A percentile compares a stretch with the other conserved stretches of the same genome.
Conservation (phyloP, 306 rosid species). For the Pyrus pyrifolia region DNA sequence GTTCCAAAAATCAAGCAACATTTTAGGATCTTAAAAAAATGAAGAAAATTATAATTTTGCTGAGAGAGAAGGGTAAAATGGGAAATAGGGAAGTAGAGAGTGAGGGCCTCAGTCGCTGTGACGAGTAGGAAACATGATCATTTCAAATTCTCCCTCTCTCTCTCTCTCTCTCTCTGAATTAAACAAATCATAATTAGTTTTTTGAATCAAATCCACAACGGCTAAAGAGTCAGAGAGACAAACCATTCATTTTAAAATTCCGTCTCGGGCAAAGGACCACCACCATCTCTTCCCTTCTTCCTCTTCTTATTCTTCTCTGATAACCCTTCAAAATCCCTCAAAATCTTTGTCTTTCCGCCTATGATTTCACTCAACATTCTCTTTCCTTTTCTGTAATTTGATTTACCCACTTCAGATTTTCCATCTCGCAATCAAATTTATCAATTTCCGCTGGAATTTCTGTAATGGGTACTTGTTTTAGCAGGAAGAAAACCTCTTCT, state of each 20-base stretch:
- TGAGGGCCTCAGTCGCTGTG: background rate
- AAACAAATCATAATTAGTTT: background rate
- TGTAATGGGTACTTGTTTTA: slow-evolving; percentile 78
- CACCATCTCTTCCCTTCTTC: background rate
- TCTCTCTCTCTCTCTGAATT: background rate
- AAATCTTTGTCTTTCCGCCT: background rate
- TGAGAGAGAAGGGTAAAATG: background rate
- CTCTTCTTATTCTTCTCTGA: background rate
- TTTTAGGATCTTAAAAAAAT: no score
- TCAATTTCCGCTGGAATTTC: background rate
- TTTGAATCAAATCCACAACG: slow-evolving; percentile 3
- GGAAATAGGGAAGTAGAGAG: background rate
- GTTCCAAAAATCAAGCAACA: no score
- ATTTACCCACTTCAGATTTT: background rate
- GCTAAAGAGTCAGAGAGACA: background rate
- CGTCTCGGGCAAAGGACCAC: slow-evolving; percentile 21
- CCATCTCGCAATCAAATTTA: background rate
- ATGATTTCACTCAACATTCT: background rate
- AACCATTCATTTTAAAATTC: slow-evolving; percentile 21
- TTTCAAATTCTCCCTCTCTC: slow-evolving; percentile 40
- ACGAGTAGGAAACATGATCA: background rate
- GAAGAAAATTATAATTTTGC: background rate
- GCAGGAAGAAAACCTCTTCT: slow-evolving; percentile 58
- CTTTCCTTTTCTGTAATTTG: background rate
- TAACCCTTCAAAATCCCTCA: slow-evolving; percentile 20